Percentiles rank a stretch among this genome's conserved stretches.
Conservation (phyloP, 2,329 filamentous ascomycete genomes). For the Nemania sp. region DNA sequence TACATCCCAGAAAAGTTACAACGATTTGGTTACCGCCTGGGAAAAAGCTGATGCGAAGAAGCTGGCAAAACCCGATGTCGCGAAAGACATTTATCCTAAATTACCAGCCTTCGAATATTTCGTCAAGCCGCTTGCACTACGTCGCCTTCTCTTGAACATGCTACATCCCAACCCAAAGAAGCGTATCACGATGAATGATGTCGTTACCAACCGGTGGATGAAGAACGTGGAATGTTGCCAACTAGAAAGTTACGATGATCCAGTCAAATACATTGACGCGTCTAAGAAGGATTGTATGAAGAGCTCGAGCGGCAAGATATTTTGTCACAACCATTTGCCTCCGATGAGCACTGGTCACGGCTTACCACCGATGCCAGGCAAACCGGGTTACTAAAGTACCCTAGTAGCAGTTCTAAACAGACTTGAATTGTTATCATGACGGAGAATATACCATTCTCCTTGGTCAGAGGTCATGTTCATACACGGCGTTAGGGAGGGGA, state of each 20-base stretch:
- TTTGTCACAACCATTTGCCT: constrained; percentile 69
- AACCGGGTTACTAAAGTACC: constrained; percentile 61
- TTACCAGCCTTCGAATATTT: constrained; percentile 73
- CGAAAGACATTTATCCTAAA: constrained; percentile 74
- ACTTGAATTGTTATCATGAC: not conserved
- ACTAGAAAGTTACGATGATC: constrained; percentile 74
- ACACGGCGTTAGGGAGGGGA: constrained; percentile 35
- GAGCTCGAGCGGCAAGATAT: constrained; percentile 63
- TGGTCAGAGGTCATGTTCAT: constrained; percentile 29
- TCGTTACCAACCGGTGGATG: constrained; percentile 78
- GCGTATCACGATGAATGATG: constrained; percentile 76
- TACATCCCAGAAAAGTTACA: constrained; percentile 67
- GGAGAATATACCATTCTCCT: not conserved
- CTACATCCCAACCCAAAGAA: constrained; percentile 80
- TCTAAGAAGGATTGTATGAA: constrained; percentile 64
- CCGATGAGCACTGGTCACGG: constrained; percentile 59
- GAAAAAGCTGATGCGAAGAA: constrained; percentile 72
- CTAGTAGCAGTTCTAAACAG: not conserved
- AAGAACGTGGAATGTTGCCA: constrained; percentile 84
- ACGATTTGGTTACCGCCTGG: constrained; percentile 75
- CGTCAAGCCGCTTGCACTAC: constrained; percentile 75
- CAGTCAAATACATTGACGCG: constrained; percentile 70
- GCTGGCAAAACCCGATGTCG: constrained; percentile 46
- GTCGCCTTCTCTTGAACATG: constrained; percentile 82
- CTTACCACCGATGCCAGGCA: constrained; percentile 67